Evolutionary conservation across 768 basidiomycete species (phyloP), one percentile per base, ranked within the genome.

Genomic region (Pisolithus tinctorius): DNA sequence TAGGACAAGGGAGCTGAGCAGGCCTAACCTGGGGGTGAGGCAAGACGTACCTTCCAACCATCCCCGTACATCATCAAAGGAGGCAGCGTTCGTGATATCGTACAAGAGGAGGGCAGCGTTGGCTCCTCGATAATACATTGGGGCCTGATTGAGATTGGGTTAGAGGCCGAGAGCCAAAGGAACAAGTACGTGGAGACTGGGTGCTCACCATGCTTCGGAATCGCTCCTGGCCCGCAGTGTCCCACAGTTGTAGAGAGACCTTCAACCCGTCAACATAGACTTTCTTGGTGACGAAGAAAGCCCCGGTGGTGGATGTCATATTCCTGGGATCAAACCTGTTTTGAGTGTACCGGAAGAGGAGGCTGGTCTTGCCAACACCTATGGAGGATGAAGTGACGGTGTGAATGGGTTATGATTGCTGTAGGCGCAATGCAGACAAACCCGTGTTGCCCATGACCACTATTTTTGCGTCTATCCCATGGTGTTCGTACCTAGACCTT

Each of bases 101-200:
- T 97, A 97, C 66, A 95, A 78, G 59, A 96, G 77, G 56, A 97
- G 79, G 36, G 93, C 93, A 58, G 93, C 93, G 65, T 94, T 89
- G 62, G 93, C 90, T 66, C 92, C 92, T 71, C 92, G 84, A 78
- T 94, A 94, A 74, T 94, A 95, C 86, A 95, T 93, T 59, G 90
- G 91, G 60, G 93, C 93, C 91, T 91, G 60, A 45, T 42, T 42
- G 42, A 20, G 42, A 51, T 61, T 49, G 57, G 4, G 43, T 45
- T 14, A 30, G 43, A 25, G 25, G 59, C 43, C 11, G 34, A 34
- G 11, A 34, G 34, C 11, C 34, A 11, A 49, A 54, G 26, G 20
- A 45, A 45, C 38, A 47, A 44, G 36, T 6, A 27, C 23, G 25
- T 45, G 30, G 44, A 25, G 16, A 45, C 13, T 38, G 20, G 43